Evolutionary conservation across 768 basidiomycete genomes (phyloP).

Genomic region (Baorangia bicolor): DNA sequence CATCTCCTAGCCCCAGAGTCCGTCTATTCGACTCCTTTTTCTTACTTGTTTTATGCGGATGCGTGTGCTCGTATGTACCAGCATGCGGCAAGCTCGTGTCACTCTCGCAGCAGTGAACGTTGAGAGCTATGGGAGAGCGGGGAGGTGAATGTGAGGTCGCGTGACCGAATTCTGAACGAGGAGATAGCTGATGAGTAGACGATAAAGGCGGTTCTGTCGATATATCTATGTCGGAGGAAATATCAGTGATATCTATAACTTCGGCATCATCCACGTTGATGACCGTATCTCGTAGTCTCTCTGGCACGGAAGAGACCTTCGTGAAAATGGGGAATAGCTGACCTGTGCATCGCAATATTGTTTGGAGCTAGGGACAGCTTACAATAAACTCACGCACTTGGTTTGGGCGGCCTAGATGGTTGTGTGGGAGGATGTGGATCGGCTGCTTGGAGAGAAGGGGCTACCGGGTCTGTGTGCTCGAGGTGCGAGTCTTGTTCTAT

Average conservation of each 20-base stretch:
- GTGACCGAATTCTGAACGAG: constrained; percentile 7
- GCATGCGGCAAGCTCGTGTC: constrained; percentile 11
- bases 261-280: constrained; percentile 17
- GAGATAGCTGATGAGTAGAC: constrained; percentile 7
- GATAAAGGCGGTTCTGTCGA: constrained; percentile 13
- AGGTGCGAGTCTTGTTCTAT: neutral
- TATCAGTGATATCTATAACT: constrained; percentile 20
- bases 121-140: neutral
- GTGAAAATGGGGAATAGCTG: constrained; percentile 30
- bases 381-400: constrained; percentile 20
- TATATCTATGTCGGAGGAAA: constrained; percentile 14
- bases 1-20: neutral
- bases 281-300: constrained; percentile 1
- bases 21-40: constrained; percentile 1
- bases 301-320: constrained; percentile 2
- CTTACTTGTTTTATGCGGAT: constrained; percentile 1
- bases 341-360: constrained; percentile 11
- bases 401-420: constrained; percentile 3
- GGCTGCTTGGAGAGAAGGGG: neutral
- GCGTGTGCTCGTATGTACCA: neutral
- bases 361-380: neutral
- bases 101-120: neutral
- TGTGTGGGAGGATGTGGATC: constrained; percentile 1
- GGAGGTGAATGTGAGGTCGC: constrained; percentile 8
- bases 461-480: neutral